Base-by-base conservation (phyloP, 768 basidiomycete species). In the Boletus pseudo-olivaceus region DNA sequence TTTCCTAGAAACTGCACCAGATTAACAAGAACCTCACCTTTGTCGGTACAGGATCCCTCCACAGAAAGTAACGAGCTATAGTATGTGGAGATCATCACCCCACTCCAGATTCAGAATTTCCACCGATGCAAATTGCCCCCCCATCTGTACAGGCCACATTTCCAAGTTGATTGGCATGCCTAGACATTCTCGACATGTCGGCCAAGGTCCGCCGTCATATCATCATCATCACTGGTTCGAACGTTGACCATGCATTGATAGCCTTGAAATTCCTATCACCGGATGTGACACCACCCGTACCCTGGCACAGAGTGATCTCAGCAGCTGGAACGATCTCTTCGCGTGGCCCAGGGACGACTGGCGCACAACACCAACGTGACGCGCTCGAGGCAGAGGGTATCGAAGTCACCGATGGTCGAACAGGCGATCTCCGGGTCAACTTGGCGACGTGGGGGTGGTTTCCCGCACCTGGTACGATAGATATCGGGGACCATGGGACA, bases 121-220 rank as follows among this genome's bases (percentile, higher is more conserved):
- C 19, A 26, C 46, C 6, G 29, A 38, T 20, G 41, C 40, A 29
- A 51, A 29, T 29, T n/a, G n/a, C n/a, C n/a, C 33, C 26, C 39
- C 42, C 17, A 10, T 12, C 33, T 8, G n/a, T 19, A 38, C 59
- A 92, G 89, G 87, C 3, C 88, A 91, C 63, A 80, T 93, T 51
- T 88, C 90, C 7, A 90, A 85, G 62, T 74, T 93, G 23, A 78
- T 89, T 51, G 88, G 88, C 17, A 88, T 87, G 85, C 90, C 90
- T 0, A 77, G 76, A 26, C 81, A 93, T 69, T 82, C 90, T 5
- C 78, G 90, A 44, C 88, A 89, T 60, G 90, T 93, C 27, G 90
- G 90, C 5, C 88, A 90, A 76, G 90, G 90, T 87, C 56, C 49
- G 73, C 47, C 17, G 42, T 30, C 34, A 7, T 41, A 7, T 6